phyloP scores from a whole-genome alignment of 768 basidiomycete species.

The Boletus eberwhitei region DNA sequence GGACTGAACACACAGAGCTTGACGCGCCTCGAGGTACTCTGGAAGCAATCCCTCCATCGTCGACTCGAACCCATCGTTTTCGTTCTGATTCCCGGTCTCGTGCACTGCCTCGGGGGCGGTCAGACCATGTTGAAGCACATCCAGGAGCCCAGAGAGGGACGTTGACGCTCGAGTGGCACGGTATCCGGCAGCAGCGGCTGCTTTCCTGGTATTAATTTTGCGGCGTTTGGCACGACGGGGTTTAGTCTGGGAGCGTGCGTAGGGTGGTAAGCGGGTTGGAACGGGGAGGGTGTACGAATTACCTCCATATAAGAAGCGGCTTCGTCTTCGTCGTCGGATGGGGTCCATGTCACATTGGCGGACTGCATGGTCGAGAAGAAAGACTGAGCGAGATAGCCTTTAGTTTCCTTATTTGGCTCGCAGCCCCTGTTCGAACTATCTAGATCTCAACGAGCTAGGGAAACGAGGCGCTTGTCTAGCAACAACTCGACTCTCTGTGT shows the following conservation, averaged over 20 bases:
- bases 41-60: slow-evolving; percentile 32
- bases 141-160: slow-evolving; percentile 17
- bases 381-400: background rate
- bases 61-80: slow-evolving; percentile 32
- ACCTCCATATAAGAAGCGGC: slow-evolving; percentile 19
- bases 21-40: slow-evolving; percentile 34
- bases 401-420: background rate
- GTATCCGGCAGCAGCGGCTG: background rate
- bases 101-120: background rate
- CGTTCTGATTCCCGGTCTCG: background rate
- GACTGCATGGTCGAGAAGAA: background rate
- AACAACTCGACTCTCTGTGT: too few relatives aligned
- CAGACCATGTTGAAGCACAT: slow-evolving; percentile 16
- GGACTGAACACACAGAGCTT: slow-evolving; percentile 19
- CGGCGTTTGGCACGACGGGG: slow-evolving; percentile 26
- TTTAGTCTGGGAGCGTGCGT: slow-evolving; percentile 2
- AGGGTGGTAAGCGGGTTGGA: background rate
- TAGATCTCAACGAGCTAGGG: too few relatives aligned
- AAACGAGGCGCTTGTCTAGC: too few relatives aligned
- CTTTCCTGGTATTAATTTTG: slow-evolving; percentile 22
- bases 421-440: too few relatives aligned
- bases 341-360: background rate
- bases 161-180: slow-evolving; percentile 18
- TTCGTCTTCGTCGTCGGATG: slow-evolving; percentile 22
- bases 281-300: background rate